A percentile compares a stretch with the other conserved stretches of the same genome.
phyloP scores from a whole-genome alignment of 164 flowering plant genomes.

The Echeveria elegans region DNA sequence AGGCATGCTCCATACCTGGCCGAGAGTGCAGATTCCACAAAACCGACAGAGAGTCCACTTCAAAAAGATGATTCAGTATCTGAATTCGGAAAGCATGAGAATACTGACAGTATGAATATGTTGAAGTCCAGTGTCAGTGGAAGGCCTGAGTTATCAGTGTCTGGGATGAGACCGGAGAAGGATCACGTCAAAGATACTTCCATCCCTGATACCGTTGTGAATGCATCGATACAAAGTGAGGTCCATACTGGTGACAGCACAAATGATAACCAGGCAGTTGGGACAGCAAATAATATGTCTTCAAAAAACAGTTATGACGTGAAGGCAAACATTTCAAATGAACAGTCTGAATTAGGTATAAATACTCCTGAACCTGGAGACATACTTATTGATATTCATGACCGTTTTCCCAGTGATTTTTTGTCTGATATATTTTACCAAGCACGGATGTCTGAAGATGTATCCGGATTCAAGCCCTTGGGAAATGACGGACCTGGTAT shows the following conservation, averaged over 20 bases:
- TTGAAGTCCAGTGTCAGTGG: neutral
- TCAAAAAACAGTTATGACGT: conserved; percentile 22
- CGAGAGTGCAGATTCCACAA: conserved; percentile 16
- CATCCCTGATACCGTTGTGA: conserved; percentile 18
- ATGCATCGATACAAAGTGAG: conserved; percentile 20
- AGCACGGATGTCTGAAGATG: conserved; percentile 36
- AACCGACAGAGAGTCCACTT: conserved; percentile 19
- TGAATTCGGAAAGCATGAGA: conserved; percentile 29
- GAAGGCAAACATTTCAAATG: conserved; percentile 18
- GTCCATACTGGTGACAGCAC: conserved; percentile 20
- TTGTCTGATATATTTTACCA: conserved; percentile 74
- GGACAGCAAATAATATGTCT: conserved; percentile 15
- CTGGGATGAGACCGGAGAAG: no score
- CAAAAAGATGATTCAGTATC: conserved; percentile 28
- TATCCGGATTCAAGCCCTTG: conserved; percentile 27
- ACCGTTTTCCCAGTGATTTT: conserved; percentile 77
- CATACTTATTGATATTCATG: conserved; percentile 79
- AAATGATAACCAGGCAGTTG: conserved; percentile 10
- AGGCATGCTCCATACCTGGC: conserved; percentile 13
- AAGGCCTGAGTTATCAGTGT: neutral
- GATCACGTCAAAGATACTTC: no score
- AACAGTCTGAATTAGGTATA: conserved; percentile 17
- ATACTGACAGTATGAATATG: conserved; percentile 12
- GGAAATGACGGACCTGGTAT: conserved; percentile 60
- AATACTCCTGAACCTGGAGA: conserved; percentile 36